Evolutionary conservation across 768 basidiomycete genomes (phyloP), one percentile per base, ranked within the genome.

Genomic region (Collybiopsis confluens): DNA sequence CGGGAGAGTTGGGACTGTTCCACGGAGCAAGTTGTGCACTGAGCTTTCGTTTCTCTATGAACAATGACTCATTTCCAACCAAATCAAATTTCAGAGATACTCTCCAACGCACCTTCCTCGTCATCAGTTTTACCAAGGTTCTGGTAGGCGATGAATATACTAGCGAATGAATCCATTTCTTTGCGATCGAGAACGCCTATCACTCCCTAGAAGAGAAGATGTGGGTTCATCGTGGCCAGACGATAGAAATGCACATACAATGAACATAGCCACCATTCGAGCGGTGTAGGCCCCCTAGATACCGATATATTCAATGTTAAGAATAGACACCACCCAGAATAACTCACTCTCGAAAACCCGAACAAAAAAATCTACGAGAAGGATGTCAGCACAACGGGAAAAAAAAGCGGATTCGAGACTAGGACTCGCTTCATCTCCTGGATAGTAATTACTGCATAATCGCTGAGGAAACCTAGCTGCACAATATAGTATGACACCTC

Each of bases 391-490:
- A 62, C 24, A 60, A 54, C 36, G 33, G 26, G 8, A 38, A n/a
- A 15, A 27, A 15, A 16, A 24, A 23, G 36, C 52, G 24, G 27
- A 28, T 15, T 18, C 26, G 16, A 50, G 27, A 61, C 21, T 58
- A 85, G n/a, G n/a, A n/a, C n/a, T n/a, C n/a, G n/a, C 87, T 73
- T 90, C 87, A 65, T 90, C 88, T 45, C 85, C 87, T 15, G 81
- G 81, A 45, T 68, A 70, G 59, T 82, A 90, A 58, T 90, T 90
- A 57, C 87, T 90, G 56, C 35, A n/a, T 20, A 23, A 13, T 24
- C 2, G 36, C 16, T 21, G 16, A 37, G 11, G 2, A 20, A 8
- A 10, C 15, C 1, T 23, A 2, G 10, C 2, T 5, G 23, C 16
- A 21, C 9, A 15, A 18, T 8, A 13, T 4, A 20, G 7, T 7